phyloP scores from a whole-genome alignment of 768 basidiomycete genomes.

The Terana coerulea region DNA sequence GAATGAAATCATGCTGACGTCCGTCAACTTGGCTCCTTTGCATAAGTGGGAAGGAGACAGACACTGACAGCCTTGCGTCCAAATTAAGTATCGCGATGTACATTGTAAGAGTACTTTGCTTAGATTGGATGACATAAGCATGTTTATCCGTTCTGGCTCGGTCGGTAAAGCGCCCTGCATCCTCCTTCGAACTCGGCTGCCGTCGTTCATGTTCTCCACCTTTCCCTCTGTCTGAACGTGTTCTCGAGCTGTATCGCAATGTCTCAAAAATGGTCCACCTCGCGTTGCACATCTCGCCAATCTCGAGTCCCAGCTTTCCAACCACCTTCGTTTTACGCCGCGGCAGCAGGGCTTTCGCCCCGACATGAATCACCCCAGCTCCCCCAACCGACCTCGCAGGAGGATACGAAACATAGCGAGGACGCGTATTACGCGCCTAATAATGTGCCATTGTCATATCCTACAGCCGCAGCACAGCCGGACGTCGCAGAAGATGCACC shows the following conservation, averaged over 20 bases:
- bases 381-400: too few species aligned
- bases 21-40: too few species aligned
- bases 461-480: not conserved
- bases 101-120: too few species aligned
- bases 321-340: conserved; percentile 35
- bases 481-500: conserved; percentile 1
- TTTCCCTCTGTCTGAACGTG: not conserved
- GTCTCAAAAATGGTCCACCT: conserved; percentile 5
- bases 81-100: too few species aligned
- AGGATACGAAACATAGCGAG: too few species aligned
- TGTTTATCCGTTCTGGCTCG: too few species aligned
- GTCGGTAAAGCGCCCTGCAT: too few species aligned
- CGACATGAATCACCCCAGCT: not conserved
- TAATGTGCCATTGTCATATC: conserved; percentile 12
- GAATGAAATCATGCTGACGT: too few species aligned
- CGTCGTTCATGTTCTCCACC: not conserved
- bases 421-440: not conserved
- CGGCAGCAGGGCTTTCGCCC: conserved; percentile 26
- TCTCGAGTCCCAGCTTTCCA: conserved; percentile 26
- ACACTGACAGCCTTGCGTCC: too few species aligned
- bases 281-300: not conserved
- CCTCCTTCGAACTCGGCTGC: not conserved
- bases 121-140: too few species aligned
- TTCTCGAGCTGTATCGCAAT: too few species aligned
- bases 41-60: too few species aligned